Conservation (phyloP, 2,329 filamentous ascomycete genomes). For the Venturia effusa region DNA sequence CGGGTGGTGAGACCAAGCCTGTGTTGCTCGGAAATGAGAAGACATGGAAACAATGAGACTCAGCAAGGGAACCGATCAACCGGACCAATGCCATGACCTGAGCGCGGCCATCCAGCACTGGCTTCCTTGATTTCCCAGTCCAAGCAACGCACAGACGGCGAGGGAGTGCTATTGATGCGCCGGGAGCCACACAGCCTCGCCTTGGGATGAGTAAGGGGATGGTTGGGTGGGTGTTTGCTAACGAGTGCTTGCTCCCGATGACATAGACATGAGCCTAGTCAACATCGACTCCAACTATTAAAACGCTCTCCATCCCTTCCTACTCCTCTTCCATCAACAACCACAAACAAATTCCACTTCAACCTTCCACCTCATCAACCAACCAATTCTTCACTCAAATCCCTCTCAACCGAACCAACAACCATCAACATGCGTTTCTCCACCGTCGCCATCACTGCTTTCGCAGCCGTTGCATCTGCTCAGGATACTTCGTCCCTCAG, state of each 20-base stretch:
- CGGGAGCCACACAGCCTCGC: not conserved
- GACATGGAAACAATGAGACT: not conserved
- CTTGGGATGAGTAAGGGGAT: not conserved
- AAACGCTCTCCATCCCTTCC: not conserved
- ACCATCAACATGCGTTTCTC: slow-evolving; percentile 11
- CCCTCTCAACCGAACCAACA: not conserved
- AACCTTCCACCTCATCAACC: not conserved
- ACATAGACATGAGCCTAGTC: not conserved
- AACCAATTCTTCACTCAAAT: not conserved
- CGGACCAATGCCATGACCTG: not conserved
- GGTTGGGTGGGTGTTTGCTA: not conserved
- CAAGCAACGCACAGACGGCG: not conserved
- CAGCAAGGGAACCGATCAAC: not conserved
- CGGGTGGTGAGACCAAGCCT: not conserved
- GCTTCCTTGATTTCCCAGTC: not conserved
- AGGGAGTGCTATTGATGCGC: not conserved
- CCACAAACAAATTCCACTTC: not conserved
- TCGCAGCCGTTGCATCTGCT: slow-evolving; percentile 1
- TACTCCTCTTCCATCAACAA: not conserved
- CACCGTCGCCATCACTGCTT: slow-evolving; percentile 4
- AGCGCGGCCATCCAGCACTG: not conserved
- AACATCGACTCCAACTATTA: not conserved
- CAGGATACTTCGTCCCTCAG: not conserved
- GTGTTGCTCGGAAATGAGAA: slow-evolving; percentile 1
- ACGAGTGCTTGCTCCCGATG: not conserved